phyloP scores from a whole-genome alignment of 1,139 yeast species.

The Suhomyces bolitotheri region DNA sequence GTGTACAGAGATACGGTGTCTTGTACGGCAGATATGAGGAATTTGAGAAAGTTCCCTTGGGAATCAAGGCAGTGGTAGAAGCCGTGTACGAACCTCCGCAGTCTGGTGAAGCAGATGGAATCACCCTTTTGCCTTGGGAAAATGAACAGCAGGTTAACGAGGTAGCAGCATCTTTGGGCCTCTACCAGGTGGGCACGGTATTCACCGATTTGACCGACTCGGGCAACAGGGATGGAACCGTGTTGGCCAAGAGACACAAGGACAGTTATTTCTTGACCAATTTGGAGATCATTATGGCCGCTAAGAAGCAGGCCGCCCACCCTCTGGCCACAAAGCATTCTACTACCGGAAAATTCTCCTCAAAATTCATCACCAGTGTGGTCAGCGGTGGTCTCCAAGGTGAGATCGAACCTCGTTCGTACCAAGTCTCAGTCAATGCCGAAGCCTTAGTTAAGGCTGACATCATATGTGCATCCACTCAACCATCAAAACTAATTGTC shows the following conservation, averaged over 20 bases:
- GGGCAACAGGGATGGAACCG: constrained; percentile 84
- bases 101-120: constrained; percentile 80
- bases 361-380: constrained; percentile 92
- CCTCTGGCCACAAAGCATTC: constrained; percentile 72
- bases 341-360: constrained; percentile 68
- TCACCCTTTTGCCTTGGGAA: constrained; percentile 65
- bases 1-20: constrained; percentile 82
- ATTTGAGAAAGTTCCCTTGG: constrained; percentile 84
- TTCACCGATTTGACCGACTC: constrained; percentile 90
- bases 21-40: constrained; percentile 78
- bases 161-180: constrained; percentile 62
- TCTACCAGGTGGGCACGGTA: constrained; percentile 75
- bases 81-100: constrained; percentile 95
- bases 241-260: constrained; percentile 88
- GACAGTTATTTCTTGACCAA: constrained; percentile 88
- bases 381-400: constrained; percentile 83
- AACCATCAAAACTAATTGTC: constrained; percentile 84
- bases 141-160: constrained; percentile 54
- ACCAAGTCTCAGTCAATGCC: constrained; percentile 85
- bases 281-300: constrained; percentile 83
- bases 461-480: constrained; percentile 82
- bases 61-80: constrained; percentile 90
- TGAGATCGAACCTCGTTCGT: constrained; percentile 87
- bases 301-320: constrained; percentile 65
- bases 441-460: constrained; percentile 89